These are phyloP conservation scores for Lipomyces yamanashiensis DNA, from an alignment of 805 yeast species.

Conservation along the genomic window DNA sequence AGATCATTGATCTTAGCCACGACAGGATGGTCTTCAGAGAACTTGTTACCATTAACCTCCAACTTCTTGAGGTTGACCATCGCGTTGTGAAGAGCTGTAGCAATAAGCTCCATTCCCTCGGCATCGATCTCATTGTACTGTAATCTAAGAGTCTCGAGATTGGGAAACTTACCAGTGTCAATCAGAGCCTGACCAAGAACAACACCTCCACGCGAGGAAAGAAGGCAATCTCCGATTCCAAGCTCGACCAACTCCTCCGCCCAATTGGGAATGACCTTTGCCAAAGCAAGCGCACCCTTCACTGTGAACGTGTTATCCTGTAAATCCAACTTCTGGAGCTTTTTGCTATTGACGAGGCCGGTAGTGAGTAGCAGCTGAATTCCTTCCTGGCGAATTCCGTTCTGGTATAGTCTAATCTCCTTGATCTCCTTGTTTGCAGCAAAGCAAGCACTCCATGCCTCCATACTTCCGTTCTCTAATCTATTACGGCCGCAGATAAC, in stretches of 20 bases:
- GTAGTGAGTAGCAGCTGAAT: constrained; percentile 70
- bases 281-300: constrained; percentile 66
- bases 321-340: constrained; percentile 73
- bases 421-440: constrained; percentile 73
- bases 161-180: constrained; percentile 42
- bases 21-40: constrained; percentile 82
- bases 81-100: constrained; percentile 55
- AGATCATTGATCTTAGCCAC: constrained; percentile 63
- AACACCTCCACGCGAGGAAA: constrained; percentile 78
- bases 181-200: constrained; percentile 51
- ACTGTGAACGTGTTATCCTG: constrained; percentile 94
- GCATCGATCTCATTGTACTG: constrained; percentile 88
- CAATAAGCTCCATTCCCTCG: constrained; percentile 63
- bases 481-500: constrained; percentile 97
- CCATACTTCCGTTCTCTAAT: constrained; percentile 91
- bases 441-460: constrained; percentile 81
- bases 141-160: constrained; percentile 65
- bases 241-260: constrained; percentile 65
- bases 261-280: constrained; percentile 68
- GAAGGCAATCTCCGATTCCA: constrained; percentile 85
- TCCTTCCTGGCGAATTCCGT: constrained; percentile 96
- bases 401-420: constrained; percentile 83
- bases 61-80: constrained; percentile 65
- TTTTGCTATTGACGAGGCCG: constrained; percentile 68
- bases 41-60: constrained; percentile 92